Conservation (phyloP, 2,329 filamentous ascomycete species). For the Fusarium oligoseptatum region DNA sequence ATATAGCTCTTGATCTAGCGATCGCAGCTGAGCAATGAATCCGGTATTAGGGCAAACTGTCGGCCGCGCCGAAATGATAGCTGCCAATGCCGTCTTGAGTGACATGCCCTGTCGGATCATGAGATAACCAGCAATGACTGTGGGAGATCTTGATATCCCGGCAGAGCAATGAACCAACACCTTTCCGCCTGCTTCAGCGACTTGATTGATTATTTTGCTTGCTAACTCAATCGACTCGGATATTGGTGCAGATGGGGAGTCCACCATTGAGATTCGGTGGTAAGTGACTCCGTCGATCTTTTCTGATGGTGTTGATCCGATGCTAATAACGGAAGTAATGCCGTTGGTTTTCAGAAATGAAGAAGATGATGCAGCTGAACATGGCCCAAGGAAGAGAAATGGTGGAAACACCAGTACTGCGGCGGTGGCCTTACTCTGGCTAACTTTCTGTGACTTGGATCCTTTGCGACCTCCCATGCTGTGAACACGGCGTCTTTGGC, state of each 20-base stretch:
- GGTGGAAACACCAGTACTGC: background rate
- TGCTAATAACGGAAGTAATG: background rate
- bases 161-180: background rate
- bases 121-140: background rate
- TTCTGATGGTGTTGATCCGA: background rate
- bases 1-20: background rate
- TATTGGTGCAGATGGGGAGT: background rate
- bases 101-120: background rate
- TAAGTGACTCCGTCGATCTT: background rate
- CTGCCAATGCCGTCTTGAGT: background rate
- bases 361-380: background rate
- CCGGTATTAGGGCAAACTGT: background rate
- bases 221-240: background rate
- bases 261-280: slow-evolving; percentile 1
- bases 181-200: background rate
- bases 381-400: background rate
- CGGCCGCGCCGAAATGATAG: background rate
- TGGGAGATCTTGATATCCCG: slow-evolving; percentile 1
- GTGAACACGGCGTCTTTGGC: background rate
- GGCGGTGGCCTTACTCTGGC: background rate
- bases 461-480: background rate
- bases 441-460: background rate
- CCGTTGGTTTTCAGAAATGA: background rate
- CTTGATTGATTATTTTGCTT: background rate
- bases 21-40: background rate